These are phyloP conservation scores for Paramyrothecium sp. DNA, from an alignment of 2,329 filamentous ascomycete species.

Conservation along the genomic window DNA sequence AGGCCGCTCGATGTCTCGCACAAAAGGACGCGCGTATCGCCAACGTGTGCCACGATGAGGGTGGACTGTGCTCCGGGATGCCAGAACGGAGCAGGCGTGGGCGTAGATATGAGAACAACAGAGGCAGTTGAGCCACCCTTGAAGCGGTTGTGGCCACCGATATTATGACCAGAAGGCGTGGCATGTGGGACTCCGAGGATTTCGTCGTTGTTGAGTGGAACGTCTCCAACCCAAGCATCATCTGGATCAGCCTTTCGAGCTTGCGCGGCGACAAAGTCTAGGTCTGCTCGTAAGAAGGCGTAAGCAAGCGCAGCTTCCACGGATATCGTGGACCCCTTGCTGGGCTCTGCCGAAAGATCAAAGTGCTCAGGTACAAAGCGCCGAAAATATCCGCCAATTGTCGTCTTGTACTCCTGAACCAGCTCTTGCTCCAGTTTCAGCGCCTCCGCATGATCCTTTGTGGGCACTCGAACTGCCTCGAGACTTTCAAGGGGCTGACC, in stretches of 20 bases:
- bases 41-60: conserved; percentile 84
- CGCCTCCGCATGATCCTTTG: conserved; percentile 58
- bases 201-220: conserved; percentile 81
- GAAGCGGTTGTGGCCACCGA: conserved; percentile 77
- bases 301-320: conserved; percentile 83
- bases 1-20: conserved; percentile 83
- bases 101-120: conserved; percentile 86
- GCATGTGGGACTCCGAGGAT: conserved; percentile 65
- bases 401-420: conserved; percentile 74
- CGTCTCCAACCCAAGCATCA: conserved; percentile 69
- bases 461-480: conserved; percentile 44
- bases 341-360: conserved; percentile 31
- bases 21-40: conserved; percentile 87
- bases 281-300: conserved; percentile 88
- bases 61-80: conserved; percentile 84
- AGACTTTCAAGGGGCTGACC: conserved; percentile 15
- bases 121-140: conserved; percentile 93
- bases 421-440: conserved; percentile 68
- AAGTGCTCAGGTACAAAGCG: conserved; percentile 86
- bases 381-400: conserved; percentile 91
- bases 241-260: conserved; percentile 75
- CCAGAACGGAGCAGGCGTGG: conserved; percentile 91
- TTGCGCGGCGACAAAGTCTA: conserved; percentile 91
- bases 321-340: conserved; percentile 45
- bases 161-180: conserved; percentile 56